Evolutionary conservation across 306 rosid genomes (phyloP), one percentile per base, ranked within the genome.

Genomic region (Acacia confusa): DNA sequence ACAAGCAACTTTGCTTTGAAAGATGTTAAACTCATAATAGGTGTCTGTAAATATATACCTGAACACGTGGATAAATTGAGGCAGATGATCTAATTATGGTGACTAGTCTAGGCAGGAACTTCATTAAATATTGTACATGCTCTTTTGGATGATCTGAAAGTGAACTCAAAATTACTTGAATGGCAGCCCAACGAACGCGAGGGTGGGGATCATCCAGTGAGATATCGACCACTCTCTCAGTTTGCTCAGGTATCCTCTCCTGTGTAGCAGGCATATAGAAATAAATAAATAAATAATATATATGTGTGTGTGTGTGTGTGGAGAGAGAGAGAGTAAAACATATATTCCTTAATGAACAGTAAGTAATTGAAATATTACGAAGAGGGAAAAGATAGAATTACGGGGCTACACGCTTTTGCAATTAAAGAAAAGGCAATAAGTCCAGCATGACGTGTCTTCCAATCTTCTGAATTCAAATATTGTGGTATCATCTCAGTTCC

Each of bases 181-280:
- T 50, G 61, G 84, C 75, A 75, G 81, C 83, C 81, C 80, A 79
- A 50, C 45, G 47, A 20, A 75, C 70, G 20, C 81, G 84, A 40
- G 41, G 53, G 75, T 84, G 57, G 55, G 1, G 17, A 47, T 84
- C 84, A 57, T n/a, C 24, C 48, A 84, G 13, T 52, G 74, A 69
- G 10, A 11, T 20, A 1, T 70, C 30, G 5, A 84, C 28, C 74
- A 84, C 14, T 17, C 11, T 75, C 44, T 14, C 52, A 36, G 55
- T 30, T 24, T 75, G 43, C 1, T 48, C 24, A 45, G 8, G 10
- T 22, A 38, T 11, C n/a, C 38, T 28, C 1, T 24, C 50, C 87
- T 84, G 78, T 45, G 55, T 50, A 2, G 53, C 64, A 53, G 32
- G 25, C 41, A 68, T 6, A 32, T 41, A 16, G 41, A 38, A 57